A percentile compares a stretch with the other conserved stretches of the same genome.
Evolutionary conservation across 2,329 filamentous ascomycete species (phyloP).

Genomic region (Colletotrichum caudatum): DNA sequence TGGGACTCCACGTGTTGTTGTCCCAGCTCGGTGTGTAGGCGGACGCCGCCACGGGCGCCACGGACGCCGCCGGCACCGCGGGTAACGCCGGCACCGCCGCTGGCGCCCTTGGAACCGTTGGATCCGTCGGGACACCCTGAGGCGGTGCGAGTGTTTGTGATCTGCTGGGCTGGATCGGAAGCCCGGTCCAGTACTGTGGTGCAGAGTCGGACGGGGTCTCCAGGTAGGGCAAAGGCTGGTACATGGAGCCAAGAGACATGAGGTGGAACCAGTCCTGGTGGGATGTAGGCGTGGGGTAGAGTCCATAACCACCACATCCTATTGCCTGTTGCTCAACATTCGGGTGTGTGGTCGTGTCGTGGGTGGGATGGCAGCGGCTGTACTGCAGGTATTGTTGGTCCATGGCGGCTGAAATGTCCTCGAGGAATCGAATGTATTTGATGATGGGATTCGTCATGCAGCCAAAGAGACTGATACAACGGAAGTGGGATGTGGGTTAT

Average conservation of each 20-base stretch:
- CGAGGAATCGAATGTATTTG: neutral
- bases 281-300: neutral
- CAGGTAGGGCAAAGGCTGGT: slow-evolving; percentile 16
- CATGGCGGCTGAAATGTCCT: neutral
- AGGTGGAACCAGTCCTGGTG: slow-evolving; percentile 19
- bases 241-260: neutral
- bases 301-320: neutral
- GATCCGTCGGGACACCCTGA: neutral
- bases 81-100: too few species aligned
- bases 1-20: neutral
- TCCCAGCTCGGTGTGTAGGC: slow-evolving; percentile 11
- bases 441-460: neutral
- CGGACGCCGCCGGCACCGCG: neutral
- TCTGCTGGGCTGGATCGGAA: slow-evolving; percentile 8
- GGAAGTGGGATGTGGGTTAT: too few species aligned
- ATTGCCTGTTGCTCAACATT: neutral
- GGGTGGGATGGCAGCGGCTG: neutral
- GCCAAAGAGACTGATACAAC: neutral
- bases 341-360: neutral
- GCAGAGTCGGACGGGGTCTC: neutral
- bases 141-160: neutral
- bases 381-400: slow-evolving; percentile 3
- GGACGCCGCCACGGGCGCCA: neutral
- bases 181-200: slow-evolving; percentile 15
- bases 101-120: too few species aligned